Percentiles rank a stretch among this genome's conserved stretches.
Evolutionary conservation across 106 monocot species (phyloP).

Genomic region (Chionographis japonica): DNA sequence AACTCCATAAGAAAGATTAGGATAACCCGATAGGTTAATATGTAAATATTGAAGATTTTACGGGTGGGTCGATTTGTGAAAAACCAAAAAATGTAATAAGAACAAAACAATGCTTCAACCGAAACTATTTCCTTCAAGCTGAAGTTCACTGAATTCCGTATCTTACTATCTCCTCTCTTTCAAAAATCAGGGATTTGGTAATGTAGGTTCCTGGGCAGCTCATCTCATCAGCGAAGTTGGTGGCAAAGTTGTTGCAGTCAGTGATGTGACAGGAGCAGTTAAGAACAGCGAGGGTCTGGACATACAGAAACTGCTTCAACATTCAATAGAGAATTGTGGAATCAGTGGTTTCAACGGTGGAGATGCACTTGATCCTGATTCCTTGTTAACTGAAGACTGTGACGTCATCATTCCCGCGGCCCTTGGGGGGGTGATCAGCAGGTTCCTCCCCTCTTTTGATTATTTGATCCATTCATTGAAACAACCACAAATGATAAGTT

Average conservation of each 20-base stretch:
- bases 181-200: conserved; percentile 61
- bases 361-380: conserved; percentile 48
- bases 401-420: conserved; percentile 82
- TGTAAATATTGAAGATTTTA: no score
- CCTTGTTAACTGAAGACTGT: conserved; percentile 64
- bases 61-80: no score
- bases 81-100: no score
- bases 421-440: conserved; percentile 71
- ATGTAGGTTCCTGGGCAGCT: conserved; percentile 82
- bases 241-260: conserved; percentile 59
- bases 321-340: conserved; percentile 34
- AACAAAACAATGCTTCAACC: no score
- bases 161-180: background rate
- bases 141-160: background rate
- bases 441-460: conserved; percentile 6
- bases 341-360: conserved; percentile 75
- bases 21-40: no score
- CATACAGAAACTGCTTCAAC: conserved; percentile 35
- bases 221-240: conserved; percentile 61
- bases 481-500: no score
- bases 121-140: background rate
- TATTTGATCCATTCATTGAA: background rate
- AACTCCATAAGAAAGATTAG: no score
- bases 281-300: conserved; percentile 63
- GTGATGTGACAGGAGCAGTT: conserved; percentile 70